These are phyloP conservation scores for Sporothrix phasma DNA, from an alignment of 2,329 filamentous ascomycete species.

Conservation along the genomic window DNA sequence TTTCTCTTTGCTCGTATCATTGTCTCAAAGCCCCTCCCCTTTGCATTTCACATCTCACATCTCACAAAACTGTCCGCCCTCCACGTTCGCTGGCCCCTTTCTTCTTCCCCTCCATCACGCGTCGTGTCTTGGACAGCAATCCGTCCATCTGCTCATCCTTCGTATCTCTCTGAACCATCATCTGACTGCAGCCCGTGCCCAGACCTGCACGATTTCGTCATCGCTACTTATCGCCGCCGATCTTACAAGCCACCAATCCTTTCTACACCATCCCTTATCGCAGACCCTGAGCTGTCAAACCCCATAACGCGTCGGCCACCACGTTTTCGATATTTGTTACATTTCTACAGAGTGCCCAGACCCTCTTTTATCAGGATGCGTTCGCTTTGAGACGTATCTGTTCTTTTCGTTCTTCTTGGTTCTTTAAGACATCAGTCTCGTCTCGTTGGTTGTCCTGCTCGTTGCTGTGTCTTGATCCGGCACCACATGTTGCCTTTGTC, in stretches of 20 bases:
- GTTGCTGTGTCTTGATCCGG: too few relatives aligned
- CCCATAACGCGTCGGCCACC: too few relatives aligned
- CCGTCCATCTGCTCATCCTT: background rate
- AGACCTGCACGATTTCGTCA: slow-evolving; percentile 6
- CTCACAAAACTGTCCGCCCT: background rate
- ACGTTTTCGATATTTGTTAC: too few relatives aligned
- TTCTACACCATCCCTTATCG: too few relatives aligned
- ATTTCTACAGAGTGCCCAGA: too few relatives aligned
- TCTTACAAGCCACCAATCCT: background rate
- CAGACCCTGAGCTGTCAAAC: too few relatives aligned
- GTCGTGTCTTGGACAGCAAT: background rate
- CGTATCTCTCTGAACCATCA: background rate
- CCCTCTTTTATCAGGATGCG: too few relatives aligned
- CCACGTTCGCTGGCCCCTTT: background rate
- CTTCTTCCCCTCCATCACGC: background rate
- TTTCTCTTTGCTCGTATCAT: background rate
- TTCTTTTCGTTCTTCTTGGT: too few relatives aligned
- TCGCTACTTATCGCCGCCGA: background rate
- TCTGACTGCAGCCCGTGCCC: background rate
- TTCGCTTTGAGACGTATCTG: too few relatives aligned
- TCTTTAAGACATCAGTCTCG: too few relatives aligned
- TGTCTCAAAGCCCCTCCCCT: background rate
- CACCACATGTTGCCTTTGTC: too few relatives aligned
- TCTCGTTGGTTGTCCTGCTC: too few relatives aligned
- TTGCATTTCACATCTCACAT: background rate